These are phyloP conservation scores for Cordia subcordata DNA, from an alignment of 257 asterid genomes.

Conservation along the genomic window DNA sequence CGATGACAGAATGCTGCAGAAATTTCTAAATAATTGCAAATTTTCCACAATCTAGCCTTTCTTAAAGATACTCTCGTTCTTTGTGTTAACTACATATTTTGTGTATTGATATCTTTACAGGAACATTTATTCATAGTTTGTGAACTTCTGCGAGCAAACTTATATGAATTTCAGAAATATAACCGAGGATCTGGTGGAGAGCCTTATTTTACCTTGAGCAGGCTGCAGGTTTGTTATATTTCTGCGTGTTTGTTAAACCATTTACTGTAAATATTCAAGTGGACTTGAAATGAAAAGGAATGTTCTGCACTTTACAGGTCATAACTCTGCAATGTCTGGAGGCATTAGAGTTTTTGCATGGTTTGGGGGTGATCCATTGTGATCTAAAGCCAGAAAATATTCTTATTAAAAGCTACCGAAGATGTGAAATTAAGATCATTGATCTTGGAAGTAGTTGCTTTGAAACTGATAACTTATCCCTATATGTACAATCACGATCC, in stretches of 20 bases:
- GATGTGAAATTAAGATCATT: slow-evolving; percentile 83
- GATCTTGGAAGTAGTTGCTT: slow-evolving; percentile 99
- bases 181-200: slow-evolving; percentile 76
- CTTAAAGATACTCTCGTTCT: no score
- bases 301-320: slow-evolving; percentile 36
- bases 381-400: slow-evolving; percentile 97
- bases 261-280: background rate
- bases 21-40: no score
- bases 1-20: no score
- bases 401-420: slow-evolving; percentile 75
- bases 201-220: slow-evolving; percentile 65
- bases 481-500: slow-evolving; percentile 93
- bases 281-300: slow-evolving; percentile 9
- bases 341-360: slow-evolving; percentile 72
- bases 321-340: slow-evolving; percentile 82
- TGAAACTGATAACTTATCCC: slow-evolving; percentile 60
- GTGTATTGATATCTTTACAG: slow-evolving; percentile 27
- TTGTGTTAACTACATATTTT: no score
- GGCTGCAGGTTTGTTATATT: slow-evolving; percentile 60
- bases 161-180: slow-evolving; percentile 84
- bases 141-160: slow-evolving; percentile 85
- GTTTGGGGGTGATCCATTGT: slow-evolving; percentile 86
- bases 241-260: background rate
- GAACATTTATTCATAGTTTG: slow-evolving; percentile 86
- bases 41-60: no score